phyloP scores from a whole-genome alignment of 2,329 filamentous ascomycete genomes.

The Fusarium setosum region DNA sequence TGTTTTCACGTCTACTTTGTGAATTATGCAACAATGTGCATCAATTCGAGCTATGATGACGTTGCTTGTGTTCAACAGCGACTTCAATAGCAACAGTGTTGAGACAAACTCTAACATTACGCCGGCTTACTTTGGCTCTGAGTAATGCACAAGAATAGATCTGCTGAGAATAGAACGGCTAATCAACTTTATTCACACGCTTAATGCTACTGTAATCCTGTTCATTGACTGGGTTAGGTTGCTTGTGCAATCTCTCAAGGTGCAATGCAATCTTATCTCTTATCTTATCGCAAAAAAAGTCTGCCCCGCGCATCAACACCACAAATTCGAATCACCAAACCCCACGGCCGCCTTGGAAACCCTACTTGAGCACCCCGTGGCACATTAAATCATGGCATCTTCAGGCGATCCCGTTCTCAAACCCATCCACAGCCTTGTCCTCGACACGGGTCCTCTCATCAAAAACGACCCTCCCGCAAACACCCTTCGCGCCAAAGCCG shows the following conservation, averaged over 20 bases:
- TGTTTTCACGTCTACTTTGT: background rate
- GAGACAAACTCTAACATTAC: background rate
- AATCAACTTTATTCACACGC: too few species aligned
- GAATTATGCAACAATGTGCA: too few species aligned
- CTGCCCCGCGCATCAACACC: conserved; percentile 42
- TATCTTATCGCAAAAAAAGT: conserved; percentile 38
- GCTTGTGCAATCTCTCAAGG: too few species aligned
- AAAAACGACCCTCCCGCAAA: conserved; percentile 91
- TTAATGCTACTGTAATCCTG: too few species aligned
- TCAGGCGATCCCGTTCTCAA: conserved; percentile 61
- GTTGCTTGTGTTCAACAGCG: too few species aligned
- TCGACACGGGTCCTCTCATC: conserved; percentile 93
- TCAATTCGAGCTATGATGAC: background rate
- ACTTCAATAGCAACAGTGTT: background rate
- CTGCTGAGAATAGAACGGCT: background rate
- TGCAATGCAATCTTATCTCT: conserved; percentile 13
- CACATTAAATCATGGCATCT: conserved; percentile 43
- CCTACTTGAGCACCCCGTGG: too few species aligned
- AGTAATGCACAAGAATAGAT: background rate
- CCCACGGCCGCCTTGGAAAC: too few species aligned
- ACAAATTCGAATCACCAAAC: conserved; percentile 39
- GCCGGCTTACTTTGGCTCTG: background rate
- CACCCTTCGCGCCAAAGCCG: conserved; percentile 80
- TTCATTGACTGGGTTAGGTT: too few species aligned
- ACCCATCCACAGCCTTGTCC: conserved; percentile 82